Base-by-base conservation (phyloP, 768 basidiomycete genomes). In the Amanita rimosa region DNA sequence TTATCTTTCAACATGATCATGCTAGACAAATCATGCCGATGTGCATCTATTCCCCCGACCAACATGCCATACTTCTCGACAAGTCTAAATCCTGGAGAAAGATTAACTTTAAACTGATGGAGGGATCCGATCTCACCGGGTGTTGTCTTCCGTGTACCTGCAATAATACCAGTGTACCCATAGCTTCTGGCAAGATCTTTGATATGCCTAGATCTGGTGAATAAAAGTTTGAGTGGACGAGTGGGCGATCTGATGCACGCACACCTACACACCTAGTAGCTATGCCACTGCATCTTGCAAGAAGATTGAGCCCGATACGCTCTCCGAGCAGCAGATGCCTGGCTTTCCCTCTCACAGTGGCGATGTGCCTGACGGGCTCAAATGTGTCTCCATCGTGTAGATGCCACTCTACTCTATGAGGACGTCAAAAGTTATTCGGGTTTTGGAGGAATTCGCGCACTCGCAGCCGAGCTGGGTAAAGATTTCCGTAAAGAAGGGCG, bases 1-100 rank as follows among this genome's bases (percentile, higher is more conserved):
- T 99, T 99, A 58, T 99, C 96, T 66, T 98, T 98, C 58, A 99
- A 79, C 96, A 99, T 99, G 60, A 99, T 94, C 96, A 99, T 98
- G 62, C 87, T 89, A 24, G 89, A 93, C n/a, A 98, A 74, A 64
- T 98, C 94, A 56, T 96, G 85, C 19, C 96, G 79, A 69, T 99
- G 96, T 7, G 89, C 70, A 62, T 99, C 95, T 57, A 97, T 85
- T 5, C 96, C 96, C 14, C 96, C 96, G 11, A 98, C 90, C 39
- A 98, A 67, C 96, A 99, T 98, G 3, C 84, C 96, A 62, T 99
- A 97, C 65, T 99, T 99, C 66, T 99, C 96, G 4, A 98, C 94
- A 26, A 97, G 71, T 41, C 96, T 74, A 70, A 99, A 99, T 2
- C 95, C 85, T 86, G 44, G 19, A 42, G 31, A 22, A 27, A 8